A percentile compares a stretch with the other conserved stretches of the same genome.
Evolutionary conservation across 1,284 basidiomycete species (phyloP).

Genomic region (Malassezia nana): DNA sequence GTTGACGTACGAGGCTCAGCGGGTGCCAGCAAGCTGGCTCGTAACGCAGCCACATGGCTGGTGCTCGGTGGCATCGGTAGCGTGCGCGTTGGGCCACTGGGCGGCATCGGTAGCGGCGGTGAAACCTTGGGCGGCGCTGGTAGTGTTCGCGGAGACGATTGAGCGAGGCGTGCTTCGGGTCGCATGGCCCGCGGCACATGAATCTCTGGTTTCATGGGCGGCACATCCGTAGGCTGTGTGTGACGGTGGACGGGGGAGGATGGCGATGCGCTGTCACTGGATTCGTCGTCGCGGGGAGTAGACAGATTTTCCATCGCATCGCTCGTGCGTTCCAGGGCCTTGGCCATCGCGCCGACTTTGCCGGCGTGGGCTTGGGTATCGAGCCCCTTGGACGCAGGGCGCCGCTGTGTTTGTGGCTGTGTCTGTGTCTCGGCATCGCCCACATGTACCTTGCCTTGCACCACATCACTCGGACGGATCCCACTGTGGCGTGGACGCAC

Average conservation of each 20-base stretch:
- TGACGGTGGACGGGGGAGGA: too few species aligned
- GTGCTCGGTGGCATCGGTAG: slow-evolving; percentile 7
- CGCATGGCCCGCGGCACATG: not conserved
- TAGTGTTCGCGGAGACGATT: not conserved
- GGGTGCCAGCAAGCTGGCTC: not conserved
- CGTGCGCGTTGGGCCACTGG: slow-evolving; percentile 1
- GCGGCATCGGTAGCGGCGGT: slow-evolving; percentile 11
- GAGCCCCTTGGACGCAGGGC: not conserved
- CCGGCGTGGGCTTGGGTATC: not conserved
- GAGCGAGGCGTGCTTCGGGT: slow-evolving; percentile 1
- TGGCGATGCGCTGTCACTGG: not conserved
- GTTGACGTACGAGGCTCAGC: not conserved
- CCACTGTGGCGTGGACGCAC: slow-evolving; percentile 1
- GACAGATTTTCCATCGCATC: too few species aligned
- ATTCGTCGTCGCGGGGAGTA: too few species aligned
- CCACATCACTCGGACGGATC: slow-evolving; percentile 5
- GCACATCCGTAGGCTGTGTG: not conserved
- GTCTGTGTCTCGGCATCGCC: not conserved
- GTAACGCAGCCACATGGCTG: slow-evolving; percentile 9
- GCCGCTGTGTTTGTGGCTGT: too few species aligned
- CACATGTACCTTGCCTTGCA: not conserved
- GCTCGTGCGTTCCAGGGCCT: not conserved
- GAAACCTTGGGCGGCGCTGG: not conserved
- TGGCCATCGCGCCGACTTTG: not conserved
- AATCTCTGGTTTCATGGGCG: not conserved